These are phyloP conservation scores for Vaccinium vitisidaea DNA, from an alignment of 148 eudicot genomes.

Conservation along the genomic window DNA sequence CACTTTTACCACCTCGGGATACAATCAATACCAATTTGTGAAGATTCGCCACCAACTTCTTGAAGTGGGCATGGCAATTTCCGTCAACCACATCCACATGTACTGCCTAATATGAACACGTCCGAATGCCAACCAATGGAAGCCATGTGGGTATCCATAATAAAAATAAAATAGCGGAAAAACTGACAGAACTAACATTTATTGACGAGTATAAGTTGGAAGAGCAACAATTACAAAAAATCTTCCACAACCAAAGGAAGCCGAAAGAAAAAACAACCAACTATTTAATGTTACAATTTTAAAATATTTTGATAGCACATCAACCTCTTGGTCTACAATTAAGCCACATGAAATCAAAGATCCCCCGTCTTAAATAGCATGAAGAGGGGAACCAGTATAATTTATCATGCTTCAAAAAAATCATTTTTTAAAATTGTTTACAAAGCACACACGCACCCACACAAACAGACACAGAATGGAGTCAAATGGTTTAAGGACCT, in stretches of 20 bases:
- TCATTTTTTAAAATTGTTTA: background rate
- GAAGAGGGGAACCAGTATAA: background rate
- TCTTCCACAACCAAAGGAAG: background rate
- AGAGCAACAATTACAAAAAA: background rate
- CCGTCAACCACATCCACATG: background rate
- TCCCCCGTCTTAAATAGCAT: background rate
- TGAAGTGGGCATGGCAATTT: too few relatives aligned
- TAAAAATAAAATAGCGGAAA: background rate
- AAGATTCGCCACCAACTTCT: background rate
- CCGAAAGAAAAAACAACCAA: background rate
- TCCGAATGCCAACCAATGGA: slow-evolving; percentile 1
- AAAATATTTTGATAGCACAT: background rate
- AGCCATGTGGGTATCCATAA: background rate
- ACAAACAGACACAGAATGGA: background rate
- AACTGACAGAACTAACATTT: background rate
- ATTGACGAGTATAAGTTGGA: background rate
- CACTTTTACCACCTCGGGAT: background rate
- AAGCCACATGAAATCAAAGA: background rate
- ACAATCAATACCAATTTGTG: background rate
- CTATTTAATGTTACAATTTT: background rate
- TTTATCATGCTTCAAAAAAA: background rate
- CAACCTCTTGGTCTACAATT: background rate
- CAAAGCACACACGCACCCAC: background rate
- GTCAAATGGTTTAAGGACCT: slow-evolving; percentile 38
- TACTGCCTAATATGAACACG: background rate